These are phyloP conservation scores for Tolypocladium inflatum DNA, from an alignment of 2,329 filamentous ascomycete species.

Conservation along the genomic window DNA sequence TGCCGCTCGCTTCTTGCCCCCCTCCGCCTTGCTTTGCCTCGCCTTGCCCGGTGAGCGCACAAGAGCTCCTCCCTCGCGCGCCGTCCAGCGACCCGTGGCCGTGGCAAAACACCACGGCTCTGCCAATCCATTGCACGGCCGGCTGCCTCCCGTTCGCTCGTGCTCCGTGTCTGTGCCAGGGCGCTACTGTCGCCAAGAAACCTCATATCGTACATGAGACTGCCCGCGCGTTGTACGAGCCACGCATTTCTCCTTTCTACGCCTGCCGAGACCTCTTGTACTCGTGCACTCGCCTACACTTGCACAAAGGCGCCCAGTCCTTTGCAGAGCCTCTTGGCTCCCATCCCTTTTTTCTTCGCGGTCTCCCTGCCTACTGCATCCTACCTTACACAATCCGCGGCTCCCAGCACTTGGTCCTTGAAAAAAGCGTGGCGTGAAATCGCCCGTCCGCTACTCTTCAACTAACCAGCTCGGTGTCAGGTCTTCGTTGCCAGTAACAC, in stretches of 20 bases:
- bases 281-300: not conserved
- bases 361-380: not conserved
- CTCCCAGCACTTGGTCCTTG: not conserved
- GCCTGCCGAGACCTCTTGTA: not conserved
- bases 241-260: not conserved
- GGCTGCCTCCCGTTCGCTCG: not conserved
- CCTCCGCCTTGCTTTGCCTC: not conserved
- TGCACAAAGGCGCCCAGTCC: not conserved
- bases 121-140: not conserved
- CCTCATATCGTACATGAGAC: not conserved
- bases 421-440: not conserved
- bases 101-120: not conserved
- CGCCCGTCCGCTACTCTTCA: not conserved
- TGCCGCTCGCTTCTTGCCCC: not conserved
- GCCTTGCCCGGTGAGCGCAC: not conserved
- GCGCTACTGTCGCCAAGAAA: not conserved
- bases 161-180: slow-evolving; percentile 1
- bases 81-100: not conserved
- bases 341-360: not conserved
- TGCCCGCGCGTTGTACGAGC: not conserved
- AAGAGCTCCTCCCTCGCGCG: not conserved
- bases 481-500: not conserved
- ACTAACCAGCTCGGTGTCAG: not conserved
- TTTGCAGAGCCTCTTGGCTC: not conserved
- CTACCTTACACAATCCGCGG: not conserved